Evolutionary conservation across 1,139 yeast species (phyloP), one percentile per base, ranked within the genome.

Genomic region (Zygoascus sp.): DNA sequence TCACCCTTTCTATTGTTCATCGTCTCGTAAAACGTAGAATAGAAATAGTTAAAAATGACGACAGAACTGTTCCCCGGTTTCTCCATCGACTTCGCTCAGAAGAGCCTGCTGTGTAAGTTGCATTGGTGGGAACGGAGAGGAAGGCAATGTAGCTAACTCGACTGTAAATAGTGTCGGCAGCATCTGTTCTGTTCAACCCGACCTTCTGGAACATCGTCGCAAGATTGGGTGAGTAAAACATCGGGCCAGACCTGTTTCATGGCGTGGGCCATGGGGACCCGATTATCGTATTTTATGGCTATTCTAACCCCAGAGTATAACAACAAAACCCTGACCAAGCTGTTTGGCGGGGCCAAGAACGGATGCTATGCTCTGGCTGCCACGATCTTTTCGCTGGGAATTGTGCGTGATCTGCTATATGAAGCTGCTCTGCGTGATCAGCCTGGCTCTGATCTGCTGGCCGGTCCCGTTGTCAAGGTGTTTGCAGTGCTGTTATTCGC

Each of bases 161-260:
- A n/a, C n/a, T n/a, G n/a, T n/a, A 7, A 10, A 22, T 22, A 49
- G 61, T 53, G 41, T 50, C 58, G 36, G 48, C 59, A 21, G 55
- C 51, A 10, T 76, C 83, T 42, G 86, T 92, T 58, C 81, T 84
- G 16, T 90, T 92, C 76, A 92, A 92, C 64, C 98, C 98, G 13
- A 77, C 86, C 28, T 90, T 89, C 64, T 92, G 98, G 98, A 92
- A 92, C 66, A 75, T 84, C 49, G 95, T 80, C 23, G 98, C 98
- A 8, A 76, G 97, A 59, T 60, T 77, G 34, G 71, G 71, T 66
- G 50, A 28, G 68, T 55, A 10, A 11, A 7, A 32, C 6, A 32
- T 8, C 9, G 23, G 17, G 5, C 13, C 10, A 5, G 9, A 16
- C 21, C 28, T 35, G 25, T 4, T 20, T 20, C 5, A 11, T 30